Percentiles rank a stretch among this genome's conserved stretches.
These are phyloP conservation scores for Mikania micrantha DNA, from an alignment of 129 eudicot species.

Conservation along the genomic window DNA sequence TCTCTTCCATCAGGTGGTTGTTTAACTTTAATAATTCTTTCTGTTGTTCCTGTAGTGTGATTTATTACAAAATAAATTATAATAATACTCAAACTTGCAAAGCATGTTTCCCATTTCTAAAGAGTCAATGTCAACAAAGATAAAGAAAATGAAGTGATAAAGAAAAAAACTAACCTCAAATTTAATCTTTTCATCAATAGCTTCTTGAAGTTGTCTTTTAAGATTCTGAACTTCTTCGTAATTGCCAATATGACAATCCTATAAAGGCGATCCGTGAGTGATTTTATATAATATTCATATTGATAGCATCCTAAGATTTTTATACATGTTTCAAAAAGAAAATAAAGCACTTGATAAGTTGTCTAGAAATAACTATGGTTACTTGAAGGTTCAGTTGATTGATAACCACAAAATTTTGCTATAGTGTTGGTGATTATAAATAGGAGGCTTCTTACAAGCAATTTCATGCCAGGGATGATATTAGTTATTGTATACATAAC, in stretches of 20 bases:
- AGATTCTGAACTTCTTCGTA: constrained; percentile 56
- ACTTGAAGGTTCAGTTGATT: not conserved
- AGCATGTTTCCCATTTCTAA: not conserved
- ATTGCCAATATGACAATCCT: constrained; percentile 49
- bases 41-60: constrained; percentile 49
- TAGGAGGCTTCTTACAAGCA: not conserved
- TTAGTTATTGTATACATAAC: not conserved
- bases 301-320: not conserved
- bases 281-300: not conserved
- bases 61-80: constrained; percentile 17
- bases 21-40: constrained; percentile 55
- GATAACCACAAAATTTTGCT: not conserved
- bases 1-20: constrained; percentile 47
- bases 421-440: not conserved
- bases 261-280: constrained; percentile 10
- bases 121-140: no score
- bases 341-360: not conserved
- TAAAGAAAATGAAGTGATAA: not conserved
- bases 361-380: not conserved
- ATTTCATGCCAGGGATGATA: not conserved
- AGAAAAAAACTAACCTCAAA: constrained; percentile 48
- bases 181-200: constrained; percentile 60
- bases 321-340: not conserved
- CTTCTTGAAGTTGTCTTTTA: constrained; percentile 52
- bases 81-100: not conserved